Evolutionary conservation across 805 yeast species (phyloP).

Genomic region (Ogataea henricii): DNA sequence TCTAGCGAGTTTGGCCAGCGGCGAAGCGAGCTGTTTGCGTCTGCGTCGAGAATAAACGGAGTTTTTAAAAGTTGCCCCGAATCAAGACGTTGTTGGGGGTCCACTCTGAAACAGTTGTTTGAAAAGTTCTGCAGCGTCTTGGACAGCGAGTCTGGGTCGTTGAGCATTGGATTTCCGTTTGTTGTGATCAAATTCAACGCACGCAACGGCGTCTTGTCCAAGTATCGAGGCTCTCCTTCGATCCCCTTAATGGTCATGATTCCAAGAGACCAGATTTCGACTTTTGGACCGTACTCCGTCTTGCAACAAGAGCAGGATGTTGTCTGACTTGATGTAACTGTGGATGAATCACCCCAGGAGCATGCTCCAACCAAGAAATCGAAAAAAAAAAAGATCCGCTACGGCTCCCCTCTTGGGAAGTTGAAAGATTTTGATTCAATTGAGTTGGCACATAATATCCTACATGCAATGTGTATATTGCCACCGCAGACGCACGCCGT

Average conservation of each 20-base stretch:
- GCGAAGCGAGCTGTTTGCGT: conserved; percentile 64
- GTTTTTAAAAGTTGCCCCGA: conserved; percentile 72
- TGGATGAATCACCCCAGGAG: conserved; percentile 96
- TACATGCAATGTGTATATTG: too few species aligned
- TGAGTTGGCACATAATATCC: too few species aligned
- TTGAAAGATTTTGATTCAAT: too few species aligned
- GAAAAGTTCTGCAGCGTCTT: conserved; percentile 67
- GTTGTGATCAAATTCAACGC: conserved; percentile 78
- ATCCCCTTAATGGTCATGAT: conserved; percentile 88
- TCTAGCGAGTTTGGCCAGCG: conserved; percentile 72
- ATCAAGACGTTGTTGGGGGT: conserved; percentile 76
- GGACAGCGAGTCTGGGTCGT: conserved; percentile 73
- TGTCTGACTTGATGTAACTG: conserved; percentile 94
- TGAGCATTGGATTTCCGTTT: conserved; percentile 78
- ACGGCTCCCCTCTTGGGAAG: too few species aligned
- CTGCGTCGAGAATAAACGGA: conserved; percentile 63
- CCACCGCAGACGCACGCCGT: too few species aligned
- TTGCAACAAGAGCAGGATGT: conserved; percentile 77
- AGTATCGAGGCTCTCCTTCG: conserved; percentile 82
- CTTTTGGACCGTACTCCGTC: conserved; percentile 79
- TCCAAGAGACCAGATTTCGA: conserved; percentile 82
- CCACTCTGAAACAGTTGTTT: conserved; percentile 77
- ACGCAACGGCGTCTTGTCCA: conserved; percentile 76
- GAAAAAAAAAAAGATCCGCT: too few species aligned
- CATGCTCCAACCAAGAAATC: too few species aligned